Percentiles rank a stretch among this genome's conserved stretches.
phyloP scores from a whole-genome alignment of 768 basidiomycete genomes.

The Termitomyces heimii region DNA sequence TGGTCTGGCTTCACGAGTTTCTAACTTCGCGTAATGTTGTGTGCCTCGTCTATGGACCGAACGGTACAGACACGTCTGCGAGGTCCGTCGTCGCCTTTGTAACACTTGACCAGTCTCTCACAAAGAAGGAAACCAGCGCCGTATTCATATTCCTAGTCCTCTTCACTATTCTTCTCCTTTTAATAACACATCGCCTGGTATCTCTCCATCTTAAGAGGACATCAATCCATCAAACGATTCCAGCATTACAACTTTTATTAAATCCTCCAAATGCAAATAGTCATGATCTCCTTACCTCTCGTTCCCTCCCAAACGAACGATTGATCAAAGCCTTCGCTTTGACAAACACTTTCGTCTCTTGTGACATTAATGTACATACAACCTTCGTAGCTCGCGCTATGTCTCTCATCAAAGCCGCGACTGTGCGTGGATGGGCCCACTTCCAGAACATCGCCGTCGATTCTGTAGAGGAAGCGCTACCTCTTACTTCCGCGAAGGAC shows the following conservation, averaged over 20 bases:
- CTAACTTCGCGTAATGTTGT: not conserved
- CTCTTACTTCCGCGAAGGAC: conserved; percentile 4
- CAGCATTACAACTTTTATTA: conserved; percentile 4
- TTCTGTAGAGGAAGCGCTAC: conserved; percentile 23
- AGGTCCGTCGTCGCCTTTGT: not conserved
- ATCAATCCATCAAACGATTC: conserved; percentile 1
- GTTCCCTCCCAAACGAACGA: conserved; percentile 30
- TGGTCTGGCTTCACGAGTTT: conserved; percentile 7
- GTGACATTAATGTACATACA: conserved; percentile 26
- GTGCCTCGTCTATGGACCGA: conserved; percentile 16
- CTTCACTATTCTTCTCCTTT: not conserved
- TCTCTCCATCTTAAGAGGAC: not conserved
- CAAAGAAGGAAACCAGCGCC: not conserved
- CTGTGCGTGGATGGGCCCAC: conserved; percentile 26
- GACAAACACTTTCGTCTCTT: conserved; percentile 49
- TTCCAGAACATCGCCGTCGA: conserved; percentile 24
- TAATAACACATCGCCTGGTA: not conserved
- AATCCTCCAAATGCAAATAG: conserved; percentile 7
- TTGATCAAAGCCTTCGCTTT: conserved; percentile 27
- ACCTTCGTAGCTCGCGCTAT: conserved; percentile 25
- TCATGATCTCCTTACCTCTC: conserved; percentile 20
- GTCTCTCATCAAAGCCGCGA: conserved; percentile 21
- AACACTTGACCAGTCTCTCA: not conserved
- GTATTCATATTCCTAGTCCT: not conserved
- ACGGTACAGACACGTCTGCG: conserved; percentile 15